These are phyloP conservation scores for Catharanthus roseus DNA, from an alignment of 257 asterid genomes.

Conservation along the genomic window DNA sequence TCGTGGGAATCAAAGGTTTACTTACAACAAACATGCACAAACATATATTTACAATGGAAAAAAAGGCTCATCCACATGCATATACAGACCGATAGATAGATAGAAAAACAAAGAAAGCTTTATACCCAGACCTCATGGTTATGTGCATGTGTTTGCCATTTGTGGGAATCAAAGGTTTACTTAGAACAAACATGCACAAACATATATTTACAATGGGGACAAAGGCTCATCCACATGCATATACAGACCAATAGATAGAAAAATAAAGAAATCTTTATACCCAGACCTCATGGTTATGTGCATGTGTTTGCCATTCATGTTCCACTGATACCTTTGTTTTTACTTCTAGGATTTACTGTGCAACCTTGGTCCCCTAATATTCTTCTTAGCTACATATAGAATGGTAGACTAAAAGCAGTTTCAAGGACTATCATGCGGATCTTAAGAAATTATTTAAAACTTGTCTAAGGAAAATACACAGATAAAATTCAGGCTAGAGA, in stretches of 20 bases:
- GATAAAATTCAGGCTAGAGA: not conserved
- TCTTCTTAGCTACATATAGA: no score
- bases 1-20: constrained; percentile 93
- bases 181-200: not conserved
- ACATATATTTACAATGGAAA: not conserved
- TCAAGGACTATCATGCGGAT: no score
- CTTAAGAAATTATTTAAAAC: no score
- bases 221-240: no score
- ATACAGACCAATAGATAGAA: not conserved
- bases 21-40: not conserved
- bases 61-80: no score
- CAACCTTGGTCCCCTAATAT: no score
- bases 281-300: not conserved
- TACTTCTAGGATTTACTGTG: not conserved
- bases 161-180: constrained; percentile 88
- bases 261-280: not conserved
- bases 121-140: not conserved
- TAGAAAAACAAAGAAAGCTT: not conserved
- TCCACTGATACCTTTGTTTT: not conserved
- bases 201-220: not conserved
- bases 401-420: no score
- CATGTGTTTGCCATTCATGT: not conserved
- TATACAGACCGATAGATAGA: not conserved
- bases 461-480: no score
- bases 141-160: not conserved